Percentiles rank a stretch among this genome's conserved stretches.
These are phyloP conservation scores for Strobilomyces dryophilus DNA, from an alignment of 768 basidiomycete genomes.

Conservation along the genomic window DNA sequence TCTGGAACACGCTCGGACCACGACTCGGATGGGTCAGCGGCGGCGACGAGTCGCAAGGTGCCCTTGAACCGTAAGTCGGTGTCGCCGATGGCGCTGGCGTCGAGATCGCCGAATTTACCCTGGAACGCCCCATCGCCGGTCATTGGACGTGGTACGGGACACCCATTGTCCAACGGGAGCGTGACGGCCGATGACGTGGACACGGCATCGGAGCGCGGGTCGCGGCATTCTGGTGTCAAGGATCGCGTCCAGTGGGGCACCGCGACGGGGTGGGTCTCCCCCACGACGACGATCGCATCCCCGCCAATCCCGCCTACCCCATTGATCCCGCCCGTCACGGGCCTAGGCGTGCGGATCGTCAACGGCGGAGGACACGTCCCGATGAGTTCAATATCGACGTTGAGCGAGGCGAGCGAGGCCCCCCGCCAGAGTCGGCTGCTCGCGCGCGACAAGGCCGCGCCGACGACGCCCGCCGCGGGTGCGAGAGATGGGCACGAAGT, in stretches of 20 bases:
- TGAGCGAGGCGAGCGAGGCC: slow-evolving; percentile 25
- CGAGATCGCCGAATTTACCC: slow-evolving; percentile 34
- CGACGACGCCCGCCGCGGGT: neutral
- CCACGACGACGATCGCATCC: slow-evolving; percentile 34
- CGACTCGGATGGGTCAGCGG: slow-evolving; percentile 48
- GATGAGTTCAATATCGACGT: slow-evolving; percentile 30
- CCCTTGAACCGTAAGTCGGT: slow-evolving; percentile 63
- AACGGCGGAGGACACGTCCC: slow-evolving; percentile 27
- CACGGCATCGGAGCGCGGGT: slow-evolving; percentile 22
- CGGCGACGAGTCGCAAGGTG: slow-evolving; percentile 47
- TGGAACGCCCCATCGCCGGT: slow-evolving; percentile 40
- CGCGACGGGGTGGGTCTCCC: slow-evolving; percentile 33
- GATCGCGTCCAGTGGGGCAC: neutral
- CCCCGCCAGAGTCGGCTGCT: slow-evolving; percentile 28
- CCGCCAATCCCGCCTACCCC: slow-evolving; percentile 40
- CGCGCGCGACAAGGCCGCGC: slow-evolving; percentile 34
- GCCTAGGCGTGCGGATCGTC: slow-evolving; percentile 23
- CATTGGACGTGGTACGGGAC: slow-evolving; percentile 25
- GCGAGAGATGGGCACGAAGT: neutral
- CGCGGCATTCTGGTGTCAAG: slow-evolving; percentile 27
- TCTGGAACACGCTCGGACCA: slow-evolving; percentile 41
- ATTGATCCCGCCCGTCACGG: slow-evolving; percentile 19
- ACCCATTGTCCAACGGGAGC: slow-evolving; percentile 16
- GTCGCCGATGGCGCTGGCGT: slow-evolving; percentile 67
- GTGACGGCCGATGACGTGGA: slow-evolving; percentile 22